These are phyloP conservation scores for Silene latifolia DNA, from an alignment of 148 eudicot species.

Conservation along the genomic window DNA sequence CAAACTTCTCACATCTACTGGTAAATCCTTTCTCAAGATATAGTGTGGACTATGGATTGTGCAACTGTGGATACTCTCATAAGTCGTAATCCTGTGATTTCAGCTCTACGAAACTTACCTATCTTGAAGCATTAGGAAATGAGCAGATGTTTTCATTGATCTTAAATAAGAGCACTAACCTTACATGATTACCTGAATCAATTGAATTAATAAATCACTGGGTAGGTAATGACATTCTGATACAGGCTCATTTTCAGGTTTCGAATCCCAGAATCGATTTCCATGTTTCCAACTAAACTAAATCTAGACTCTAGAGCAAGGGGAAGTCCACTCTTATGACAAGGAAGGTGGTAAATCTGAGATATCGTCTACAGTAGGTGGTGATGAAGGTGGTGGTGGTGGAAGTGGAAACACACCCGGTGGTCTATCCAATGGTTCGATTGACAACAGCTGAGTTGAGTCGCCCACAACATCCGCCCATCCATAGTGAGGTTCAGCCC, in stretches of 20 bases:
- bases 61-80: too few relatives aligned
- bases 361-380: slow-evolving; percentile 31
- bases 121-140: too few relatives aligned
- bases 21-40: too few relatives aligned
- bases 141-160: too few relatives aligned
- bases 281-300: slow-evolving; percentile 13
- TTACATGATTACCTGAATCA: not conserved
- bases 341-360: slow-evolving; percentile 33
- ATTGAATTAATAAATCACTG: not conserved
- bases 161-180: too few relatives aligned
- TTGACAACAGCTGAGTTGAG: slow-evolving; percentile 79
- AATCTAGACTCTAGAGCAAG: not conserved
- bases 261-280: slow-evolving; percentile 9
- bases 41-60: too few relatives aligned
- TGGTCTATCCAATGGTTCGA: slow-evolving; percentile 75
- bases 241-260: slow-evolving; percentile 10
- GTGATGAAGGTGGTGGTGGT: slow-evolving; percentile 28
- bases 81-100: too few relatives aligned
- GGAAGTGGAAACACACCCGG: slow-evolving; percentile 83
- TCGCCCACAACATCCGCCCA: slow-evolving; percentile 99
- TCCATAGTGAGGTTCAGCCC: slow-evolving; percentile 97
- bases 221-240: not conserved
- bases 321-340: slow-evolving; percentile 5
- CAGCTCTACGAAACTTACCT: too few relatives aligned
- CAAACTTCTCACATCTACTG: too few relatives aligned